Conservation (phyloP, 768 basidiomycete species). For the Suillus tomentosus region DNA sequence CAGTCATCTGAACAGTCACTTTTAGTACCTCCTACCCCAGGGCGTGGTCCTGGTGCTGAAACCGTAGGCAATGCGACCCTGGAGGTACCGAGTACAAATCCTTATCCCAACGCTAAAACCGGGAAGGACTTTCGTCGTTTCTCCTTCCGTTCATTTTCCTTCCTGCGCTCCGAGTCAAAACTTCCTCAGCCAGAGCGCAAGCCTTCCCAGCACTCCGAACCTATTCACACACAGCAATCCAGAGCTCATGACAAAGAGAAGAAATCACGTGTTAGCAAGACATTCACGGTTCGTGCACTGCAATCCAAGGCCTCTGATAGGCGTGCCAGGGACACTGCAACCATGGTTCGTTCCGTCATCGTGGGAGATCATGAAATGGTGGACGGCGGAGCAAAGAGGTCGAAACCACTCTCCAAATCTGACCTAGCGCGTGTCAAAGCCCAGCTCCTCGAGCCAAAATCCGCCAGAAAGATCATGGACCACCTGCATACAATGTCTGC, state of each 20-base stretch:
- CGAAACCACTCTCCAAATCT: constrained; percentile 45
- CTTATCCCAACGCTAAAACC: constrained; percentile 9
- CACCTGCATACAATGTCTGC: constrained; percentile 64
- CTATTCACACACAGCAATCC: constrained; percentile 30
- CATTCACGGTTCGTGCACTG: constrained; percentile 34
- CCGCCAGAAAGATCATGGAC: constrained; percentile 71
- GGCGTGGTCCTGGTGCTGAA: constrained; percentile 4
- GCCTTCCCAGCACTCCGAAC: constrained; percentile 9
- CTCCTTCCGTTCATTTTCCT: constrained; percentile 48
- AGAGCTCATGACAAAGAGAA: constrained; percentile 42
- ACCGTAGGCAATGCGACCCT: constrained; percentile 20
- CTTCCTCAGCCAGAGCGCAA: constrained; percentile 36
- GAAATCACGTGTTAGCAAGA: constrained; percentile 37
- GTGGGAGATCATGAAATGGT: constrained; percentile 49
- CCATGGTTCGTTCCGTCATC: constrained; percentile 67
- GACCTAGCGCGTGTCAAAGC: constrained; percentile 67
- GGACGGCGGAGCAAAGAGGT: constrained; percentile 38
- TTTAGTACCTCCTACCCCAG: constrained; percentile 12
- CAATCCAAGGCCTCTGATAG: constrained; percentile 48
- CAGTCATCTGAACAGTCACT: constrained; percentile 21
- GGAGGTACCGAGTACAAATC: constrained; percentile 8
- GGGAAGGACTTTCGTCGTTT: constrained; percentile 42
- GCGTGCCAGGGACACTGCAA: constrained; percentile 64
- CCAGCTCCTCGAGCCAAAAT: constrained; percentile 64
- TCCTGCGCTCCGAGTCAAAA: constrained; percentile 39